A percentile compares a stretch with the other conserved stretches of the same genome.
These are phyloP conservation scores for Claviceps sp. DNA, from an alignment of 2,329 filamentous ascomycete species.

Conservation along the genomic window DNA sequence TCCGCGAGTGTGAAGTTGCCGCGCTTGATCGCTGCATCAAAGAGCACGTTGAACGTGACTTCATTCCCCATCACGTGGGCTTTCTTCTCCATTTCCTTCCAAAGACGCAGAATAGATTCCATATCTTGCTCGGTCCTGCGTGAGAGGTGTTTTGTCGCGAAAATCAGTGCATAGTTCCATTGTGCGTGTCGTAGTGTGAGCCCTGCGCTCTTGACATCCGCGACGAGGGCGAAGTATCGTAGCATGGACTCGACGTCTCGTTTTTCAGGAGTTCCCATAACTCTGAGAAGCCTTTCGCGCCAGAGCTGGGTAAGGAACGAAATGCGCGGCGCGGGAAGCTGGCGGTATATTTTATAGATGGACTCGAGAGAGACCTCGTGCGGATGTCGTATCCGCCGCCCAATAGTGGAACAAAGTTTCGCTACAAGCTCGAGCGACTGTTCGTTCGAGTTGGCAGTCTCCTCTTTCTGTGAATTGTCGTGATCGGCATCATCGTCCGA, in stretches of 20 bases:
- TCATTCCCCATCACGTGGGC: conserved; percentile 51
- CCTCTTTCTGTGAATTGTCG: conserved; percentile 29
- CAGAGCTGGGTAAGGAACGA: conserved; percentile 33
- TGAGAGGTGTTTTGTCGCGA: conserved; percentile 59
- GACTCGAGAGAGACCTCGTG: conserved; percentile 25
- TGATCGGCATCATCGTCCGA: conserved; percentile 37
- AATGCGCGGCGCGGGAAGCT: conserved; percentile 39
- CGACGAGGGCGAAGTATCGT: conserved; percentile 69
- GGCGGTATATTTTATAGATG: conserved; percentile 36
- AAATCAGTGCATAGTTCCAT: conserved; percentile 76
- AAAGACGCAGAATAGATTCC: conserved; percentile 56
- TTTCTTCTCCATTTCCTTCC: conserved; percentile 78
- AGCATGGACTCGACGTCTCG: conserved; percentile 52
- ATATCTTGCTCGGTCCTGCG: conserved; percentile 44
- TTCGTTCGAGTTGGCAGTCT: conserved; percentile 23
- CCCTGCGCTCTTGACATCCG: conserved; percentile 66
- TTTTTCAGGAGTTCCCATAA: conserved; percentile 50
- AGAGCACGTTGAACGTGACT: conserved; percentile 89
- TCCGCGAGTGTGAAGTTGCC: conserved; percentile 76
- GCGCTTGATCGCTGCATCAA: conserved; percentile 74
- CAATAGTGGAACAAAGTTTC: conserved; percentile 28
- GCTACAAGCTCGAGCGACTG: conserved; percentile 22
- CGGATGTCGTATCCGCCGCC: conserved; percentile 28
- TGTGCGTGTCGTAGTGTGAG: conserved; percentile 54
- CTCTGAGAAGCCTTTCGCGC: conserved; percentile 51